phyloP scores from a whole-genome alignment of 257 asterid genomes.

The Salvia miltiorrhiza region DNA sequence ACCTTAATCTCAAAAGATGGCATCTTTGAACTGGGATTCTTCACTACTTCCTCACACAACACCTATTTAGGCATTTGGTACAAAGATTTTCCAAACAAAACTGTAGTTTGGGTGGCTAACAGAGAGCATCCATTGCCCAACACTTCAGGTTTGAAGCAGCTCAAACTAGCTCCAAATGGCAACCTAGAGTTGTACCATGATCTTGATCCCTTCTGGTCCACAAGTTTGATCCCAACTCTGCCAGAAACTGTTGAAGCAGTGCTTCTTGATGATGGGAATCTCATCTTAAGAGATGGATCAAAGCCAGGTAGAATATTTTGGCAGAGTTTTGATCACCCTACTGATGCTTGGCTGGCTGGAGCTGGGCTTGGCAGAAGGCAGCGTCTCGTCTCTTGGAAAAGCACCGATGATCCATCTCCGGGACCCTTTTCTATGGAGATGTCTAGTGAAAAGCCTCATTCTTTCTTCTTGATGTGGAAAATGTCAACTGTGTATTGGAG shows the following conservation, averaged over 20 bases:
- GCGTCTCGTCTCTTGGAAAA: constrained; percentile 37
- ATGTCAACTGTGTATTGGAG: constrained; percentile 27
- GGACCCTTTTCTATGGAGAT: constrained; percentile 31
- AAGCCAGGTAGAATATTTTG: constrained; percentile 17
- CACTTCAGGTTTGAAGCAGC: background rate
- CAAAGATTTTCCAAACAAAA: constrained; percentile 17
- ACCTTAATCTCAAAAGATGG: constrained; percentile 29
- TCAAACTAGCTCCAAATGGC: constrained; percentile 20
- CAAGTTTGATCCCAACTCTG: constrained; percentile 4
- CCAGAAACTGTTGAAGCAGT: constrained; percentile 30
- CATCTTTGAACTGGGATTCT: constrained; percentile 43
- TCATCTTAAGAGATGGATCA: constrained; percentile 26
- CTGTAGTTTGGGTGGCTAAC: constrained; percentile 38
- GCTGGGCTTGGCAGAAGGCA: constrained; percentile 23
- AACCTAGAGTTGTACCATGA: constrained; percentile 28
- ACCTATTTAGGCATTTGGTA: constrained; percentile 39
- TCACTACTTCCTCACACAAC: constrained; percentile 10
- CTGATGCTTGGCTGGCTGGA: constrained; percentile 41
- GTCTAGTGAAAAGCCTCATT: background rate
- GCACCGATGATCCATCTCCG: constrained; percentile 32
- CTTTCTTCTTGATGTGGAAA: constrained; percentile 27
- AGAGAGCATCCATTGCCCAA: constrained; percentile 19
- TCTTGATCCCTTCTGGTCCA: constrained; percentile 25
- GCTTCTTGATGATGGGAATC: constrained; percentile 37
- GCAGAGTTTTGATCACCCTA: constrained; percentile 41